These are phyloP conservation scores for Blastocystis sp. DNA, from an alignment of 352 stramenopile species.

Conservation along the genomic window DNA sequence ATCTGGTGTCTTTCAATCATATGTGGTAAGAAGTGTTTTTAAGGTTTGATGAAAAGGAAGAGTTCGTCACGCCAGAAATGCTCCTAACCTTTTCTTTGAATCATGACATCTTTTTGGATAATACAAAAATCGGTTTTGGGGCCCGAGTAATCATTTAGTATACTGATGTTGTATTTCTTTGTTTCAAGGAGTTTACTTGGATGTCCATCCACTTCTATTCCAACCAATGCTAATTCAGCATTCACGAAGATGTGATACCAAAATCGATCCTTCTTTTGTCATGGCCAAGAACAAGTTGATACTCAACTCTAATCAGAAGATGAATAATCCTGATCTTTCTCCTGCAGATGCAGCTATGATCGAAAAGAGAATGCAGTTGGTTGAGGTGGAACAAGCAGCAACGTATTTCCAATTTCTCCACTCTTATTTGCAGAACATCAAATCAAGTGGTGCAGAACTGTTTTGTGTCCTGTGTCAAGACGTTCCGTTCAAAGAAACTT, in stretches of 20 bases:
- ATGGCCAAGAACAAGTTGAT: neutral
- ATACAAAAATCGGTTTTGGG: conserved; percentile 15
- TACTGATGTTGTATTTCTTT: neutral
- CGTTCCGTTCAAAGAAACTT: conserved; percentile 8
- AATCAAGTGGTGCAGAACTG: conserved; percentile 14
- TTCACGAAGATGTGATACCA: no score
- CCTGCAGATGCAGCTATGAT: neutral
- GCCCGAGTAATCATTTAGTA: neutral
- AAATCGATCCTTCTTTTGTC: neutral
- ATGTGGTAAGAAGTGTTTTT: neutral
- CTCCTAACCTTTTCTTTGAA: conserved; percentile 14
- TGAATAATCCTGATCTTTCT: neutral
- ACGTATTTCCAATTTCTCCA: neutral
- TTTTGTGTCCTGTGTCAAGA: conserved; percentile 9
- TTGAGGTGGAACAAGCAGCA: conserved; percentile 1
- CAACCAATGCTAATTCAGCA: no score
- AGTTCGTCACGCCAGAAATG: neutral
- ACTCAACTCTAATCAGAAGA: neutral
- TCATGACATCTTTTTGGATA: neutral
- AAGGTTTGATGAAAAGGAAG: conserved; percentile 9
- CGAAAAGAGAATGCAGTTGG: conserved; percentile 38
- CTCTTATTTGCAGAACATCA: neutral
- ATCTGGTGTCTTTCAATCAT: neutral
- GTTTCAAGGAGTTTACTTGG: neutral
- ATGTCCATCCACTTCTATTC: no score